A percentile compares a stretch with the other conserved stretches of the same genome.
These are phyloP conservation scores for Septoria petroselini DNA, from an alignment of 2,329 filamentous ascomycete species.

Conservation along the genomic window DNA sequence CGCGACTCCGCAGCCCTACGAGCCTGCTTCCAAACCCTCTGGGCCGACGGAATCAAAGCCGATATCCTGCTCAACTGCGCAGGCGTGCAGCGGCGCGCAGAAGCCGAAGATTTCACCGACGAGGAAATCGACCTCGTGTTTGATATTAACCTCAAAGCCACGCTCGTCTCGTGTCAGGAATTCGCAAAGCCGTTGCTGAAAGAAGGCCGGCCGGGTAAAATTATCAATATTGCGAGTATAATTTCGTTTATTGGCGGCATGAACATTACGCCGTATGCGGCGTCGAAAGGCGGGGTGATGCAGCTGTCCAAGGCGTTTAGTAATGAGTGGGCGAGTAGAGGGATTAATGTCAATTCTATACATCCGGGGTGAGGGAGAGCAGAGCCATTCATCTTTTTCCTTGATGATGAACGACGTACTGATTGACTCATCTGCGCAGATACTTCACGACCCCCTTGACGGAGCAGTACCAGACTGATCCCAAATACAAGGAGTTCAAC, in stretches of 20 bases:
- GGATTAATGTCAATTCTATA: slow-evolving; percentile 79
- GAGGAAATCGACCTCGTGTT: slow-evolving; percentile 32
- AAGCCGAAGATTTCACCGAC: slow-evolving; percentile 33
- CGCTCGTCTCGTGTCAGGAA: slow-evolving; percentile 26
- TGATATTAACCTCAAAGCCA: slow-evolving; percentile 31
- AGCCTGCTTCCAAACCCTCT: slow-evolving; percentile 23
- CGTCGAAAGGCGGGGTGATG: slow-evolving; percentile 76
- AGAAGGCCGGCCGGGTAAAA: slow-evolving; percentile 26
- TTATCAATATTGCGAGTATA: slow-evolving; percentile 32
- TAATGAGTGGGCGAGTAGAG: slow-evolving; percentile 76
- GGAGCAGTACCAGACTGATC: slow-evolving; percentile 28
- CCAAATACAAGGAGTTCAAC: slow-evolving; percentile 47
- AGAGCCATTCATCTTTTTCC: no score
- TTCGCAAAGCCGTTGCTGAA: slow-evolving; percentile 28
- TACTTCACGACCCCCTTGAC: slow-evolving; percentile 30
- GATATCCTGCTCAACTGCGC: slow-evolving; percentile 35
- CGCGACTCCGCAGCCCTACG: slow-evolving; percentile 18
- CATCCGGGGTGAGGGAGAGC: slow-evolving; percentile 63
- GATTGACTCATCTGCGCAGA: slow-evolving; percentile 44
- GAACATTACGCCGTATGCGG: slow-evolving; percentile 82
- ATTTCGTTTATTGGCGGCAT: slow-evolving; percentile 43
- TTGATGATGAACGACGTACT: no score
- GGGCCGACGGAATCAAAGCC: slow-evolving; percentile 27
- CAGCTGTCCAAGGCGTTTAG: slow-evolving; percentile 79
- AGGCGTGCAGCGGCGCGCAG: slow-evolving; percentile 32